Conservation (phyloP, 1,284 basidiomycete species). For the Trichosporon inkin region DNA sequence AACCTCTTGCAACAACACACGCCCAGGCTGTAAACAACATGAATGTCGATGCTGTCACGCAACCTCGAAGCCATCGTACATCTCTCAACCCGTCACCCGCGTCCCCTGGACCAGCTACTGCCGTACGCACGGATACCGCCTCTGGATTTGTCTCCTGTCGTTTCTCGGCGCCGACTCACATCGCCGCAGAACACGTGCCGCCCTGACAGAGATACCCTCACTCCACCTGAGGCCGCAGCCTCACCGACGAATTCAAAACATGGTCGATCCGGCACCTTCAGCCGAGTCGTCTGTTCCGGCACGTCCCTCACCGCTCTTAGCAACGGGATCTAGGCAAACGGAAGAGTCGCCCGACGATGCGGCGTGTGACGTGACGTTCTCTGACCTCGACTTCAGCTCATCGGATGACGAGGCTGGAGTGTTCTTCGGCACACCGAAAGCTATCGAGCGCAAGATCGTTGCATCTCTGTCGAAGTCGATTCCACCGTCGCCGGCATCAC, state of each 20-base stretch:
- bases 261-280: neutral
- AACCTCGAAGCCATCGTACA: neutral
- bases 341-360: neutral
- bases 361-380: slow-evolving; percentile 7
- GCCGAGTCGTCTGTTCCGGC: neutral
- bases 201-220: neutral
- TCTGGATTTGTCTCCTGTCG: neutral
- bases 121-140: neutral
- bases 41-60: neutral
- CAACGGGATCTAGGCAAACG: neutral
- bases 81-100: neutral
- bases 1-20: slow-evolving; percentile 7
- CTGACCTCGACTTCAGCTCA: slow-evolving; percentile 15
- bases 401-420: slow-evolving; percentile 34
- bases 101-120: neutral
- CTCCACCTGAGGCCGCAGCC: neutral
- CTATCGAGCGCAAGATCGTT: slow-evolving; percentile 28
- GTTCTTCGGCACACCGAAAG: slow-evolving; percentile 34
- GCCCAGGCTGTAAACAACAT: slow-evolving; percentile 6
- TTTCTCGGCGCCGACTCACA: neutral
- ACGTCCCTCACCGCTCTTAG: neutral
- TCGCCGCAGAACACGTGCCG: neutral
- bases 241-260: neutral
- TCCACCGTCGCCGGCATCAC: slow-evolving; percentile 9
- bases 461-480: slow-evolving; percentile 26